Evolutionary conservation across 345 rosid species (phyloP).

Genomic region (Eucalyptus paniculata): DNA sequence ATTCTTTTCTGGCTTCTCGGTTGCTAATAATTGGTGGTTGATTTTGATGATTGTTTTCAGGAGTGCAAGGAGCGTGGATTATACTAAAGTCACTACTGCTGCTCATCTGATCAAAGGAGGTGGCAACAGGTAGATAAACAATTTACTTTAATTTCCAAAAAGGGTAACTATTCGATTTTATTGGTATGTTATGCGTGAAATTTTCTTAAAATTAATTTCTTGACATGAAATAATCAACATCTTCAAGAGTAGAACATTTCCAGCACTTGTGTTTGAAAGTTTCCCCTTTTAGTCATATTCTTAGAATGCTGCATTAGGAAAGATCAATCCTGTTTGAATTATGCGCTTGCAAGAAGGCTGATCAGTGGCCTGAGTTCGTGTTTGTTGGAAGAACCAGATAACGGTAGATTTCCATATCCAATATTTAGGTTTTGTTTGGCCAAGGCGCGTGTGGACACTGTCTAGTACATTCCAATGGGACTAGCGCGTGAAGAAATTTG

Average conservation of each 20-base stretch:
- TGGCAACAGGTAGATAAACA: not conserved
- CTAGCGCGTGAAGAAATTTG: not conserved
- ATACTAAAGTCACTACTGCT: not conserved
- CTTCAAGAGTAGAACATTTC: not conserved
- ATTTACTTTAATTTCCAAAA: not conserved
- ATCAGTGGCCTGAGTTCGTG: not conserved
- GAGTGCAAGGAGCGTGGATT: constrained; percentile 1
- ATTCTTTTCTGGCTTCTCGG: not conserved
- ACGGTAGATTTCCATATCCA: not conserved
- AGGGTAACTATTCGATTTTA: not conserved
- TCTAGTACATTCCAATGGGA: not conserved
- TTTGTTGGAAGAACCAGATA: not conserved
- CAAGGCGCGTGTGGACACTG: not conserved
- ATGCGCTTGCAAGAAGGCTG: not conserved
- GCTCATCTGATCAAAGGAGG: constrained; percentile 4
- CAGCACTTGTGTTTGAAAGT: not conserved
- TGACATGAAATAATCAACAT: not conserved
- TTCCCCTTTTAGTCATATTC: not conserved
- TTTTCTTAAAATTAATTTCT: not conserved
- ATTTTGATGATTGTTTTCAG: not conserved
- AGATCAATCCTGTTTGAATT: not conserved
- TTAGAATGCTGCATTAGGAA: not conserved
- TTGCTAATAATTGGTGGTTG: not conserved
- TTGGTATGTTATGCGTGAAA: not conserved
- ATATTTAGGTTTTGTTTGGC: not conserved